These are phyloP conservation scores for Hanseniaspora osmophila DNA, from an alignment of 805 yeast genomes.

Conservation along the genomic window DNA sequence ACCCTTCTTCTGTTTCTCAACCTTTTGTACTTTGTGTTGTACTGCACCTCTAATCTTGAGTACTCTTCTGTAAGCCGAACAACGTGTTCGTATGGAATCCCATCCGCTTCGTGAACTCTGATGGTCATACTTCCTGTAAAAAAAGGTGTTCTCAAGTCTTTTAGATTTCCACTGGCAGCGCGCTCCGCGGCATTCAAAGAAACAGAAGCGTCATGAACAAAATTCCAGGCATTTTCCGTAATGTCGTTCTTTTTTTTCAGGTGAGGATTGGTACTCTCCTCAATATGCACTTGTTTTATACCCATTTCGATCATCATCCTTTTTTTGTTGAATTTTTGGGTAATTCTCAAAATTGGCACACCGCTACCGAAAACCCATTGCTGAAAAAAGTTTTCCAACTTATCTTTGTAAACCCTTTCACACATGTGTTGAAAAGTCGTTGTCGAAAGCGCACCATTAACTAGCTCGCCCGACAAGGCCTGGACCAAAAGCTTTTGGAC, in stretches of 20 bases:
- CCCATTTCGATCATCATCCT: constrained; percentile 90
- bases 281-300: constrained; percentile 75
- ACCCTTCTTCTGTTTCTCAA: constrained; percentile 28
- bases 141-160: constrained; percentile 20
- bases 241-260: constrained; percentile 8
- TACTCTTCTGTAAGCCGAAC: constrained; percentile 77
- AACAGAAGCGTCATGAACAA: constrained; percentile 26
- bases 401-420: constrained; percentile 82
- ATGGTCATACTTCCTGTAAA: constrained; percentile 94
- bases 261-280: constrained; percentile 27
- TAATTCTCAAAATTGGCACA: constrained; percentile 73
- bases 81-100: constrained; percentile 96
- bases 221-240: constrained; percentile 6
- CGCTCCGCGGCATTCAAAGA: too few species aligned
- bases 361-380: constrained; percentile 92
- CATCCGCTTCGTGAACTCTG: constrained; percentile 94
- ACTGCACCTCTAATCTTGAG: constrained; percentile 83
- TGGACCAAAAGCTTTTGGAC: constrained; percentile 83
- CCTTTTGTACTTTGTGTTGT: constrained; percentile 84
- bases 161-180: background rate
- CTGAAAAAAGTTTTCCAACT: constrained; percentile 67
- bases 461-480: constrained; percentile 88
- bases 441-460: constrained; percentile 63
- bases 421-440: constrained; percentile 84
- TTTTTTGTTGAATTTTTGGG: constrained; percentile 87